phyloP scores from a whole-genome alignment of 176 grass and related monocot species.

The Poa pratensis region DNA sequence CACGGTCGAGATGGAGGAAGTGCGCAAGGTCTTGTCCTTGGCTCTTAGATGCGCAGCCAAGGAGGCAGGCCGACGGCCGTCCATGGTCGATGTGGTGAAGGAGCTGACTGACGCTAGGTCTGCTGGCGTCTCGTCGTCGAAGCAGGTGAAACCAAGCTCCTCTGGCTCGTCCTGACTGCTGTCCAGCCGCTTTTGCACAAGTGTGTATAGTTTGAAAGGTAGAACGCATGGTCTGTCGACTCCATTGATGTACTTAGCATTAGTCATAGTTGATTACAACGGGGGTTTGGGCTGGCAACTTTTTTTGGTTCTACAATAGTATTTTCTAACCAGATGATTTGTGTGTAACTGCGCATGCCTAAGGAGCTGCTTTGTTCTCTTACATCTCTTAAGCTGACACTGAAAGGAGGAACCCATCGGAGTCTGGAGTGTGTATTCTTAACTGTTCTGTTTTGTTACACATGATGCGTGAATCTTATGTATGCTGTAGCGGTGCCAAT shows the following conservation, averaged over 20 bases:
- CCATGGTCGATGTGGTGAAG: slow-evolving; percentile 67
- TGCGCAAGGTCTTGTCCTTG: slow-evolving; percentile 50
- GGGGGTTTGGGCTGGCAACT: background rate
- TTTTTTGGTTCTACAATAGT: background rate
- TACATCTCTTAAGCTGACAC: too few relatives aligned
- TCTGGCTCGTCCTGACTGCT: background rate
- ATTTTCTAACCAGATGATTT: background rate
- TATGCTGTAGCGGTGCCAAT: too few relatives aligned
- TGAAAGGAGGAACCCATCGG: too few relatives aligned
- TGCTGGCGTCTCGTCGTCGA: background rate
- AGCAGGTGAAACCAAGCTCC: slow-evolving; percentile 12
- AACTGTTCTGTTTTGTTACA: too few relatives aligned
- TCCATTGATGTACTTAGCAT: background rate
- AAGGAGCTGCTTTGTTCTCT: too few relatives aligned
- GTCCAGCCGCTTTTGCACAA: background rate
- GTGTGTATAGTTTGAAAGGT: background rate
- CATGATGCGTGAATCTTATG: too few relatives aligned
- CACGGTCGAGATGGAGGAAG: slow-evolving; percentile 57
- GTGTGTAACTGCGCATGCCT: background rate
- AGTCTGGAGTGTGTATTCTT: too few relatives aligned
- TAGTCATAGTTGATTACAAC: background rate
- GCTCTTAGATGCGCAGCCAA: slow-evolving; percentile 55
- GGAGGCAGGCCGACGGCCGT: slow-evolving; percentile 50
- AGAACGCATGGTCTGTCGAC: background rate
- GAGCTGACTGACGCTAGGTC: slow-evolving; percentile 49